Evolutionary conservation across 805 yeast species (phyloP), one percentile per base, ranked within the genome.

Genomic region (Cyberlindnera euphorbiae): DNA sequence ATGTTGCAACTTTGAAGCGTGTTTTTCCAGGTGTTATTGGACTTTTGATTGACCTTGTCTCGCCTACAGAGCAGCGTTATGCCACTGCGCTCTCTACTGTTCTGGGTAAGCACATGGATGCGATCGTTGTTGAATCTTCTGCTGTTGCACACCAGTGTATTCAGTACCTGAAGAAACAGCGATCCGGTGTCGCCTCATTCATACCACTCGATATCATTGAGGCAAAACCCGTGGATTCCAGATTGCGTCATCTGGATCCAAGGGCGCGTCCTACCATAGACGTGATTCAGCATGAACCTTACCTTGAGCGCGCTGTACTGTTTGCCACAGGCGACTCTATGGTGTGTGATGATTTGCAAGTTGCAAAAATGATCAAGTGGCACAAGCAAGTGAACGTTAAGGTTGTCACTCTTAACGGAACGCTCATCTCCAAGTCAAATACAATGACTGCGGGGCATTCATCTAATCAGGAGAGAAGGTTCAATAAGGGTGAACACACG

Each of bases 391-490:
- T 76, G 19, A 70, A 71, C 32, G 77, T 75, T 27, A 87, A 84
- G 56, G 62, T 83, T 32, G 95, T 89, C 3, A 75, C 96, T 1
- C 51, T 86, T 11, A 87, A 86, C 33, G 98, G 98, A 2, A 75
- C 90, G 0, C 66, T 88, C 21, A 83, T 93, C 31, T 87, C 86
- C 53, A 78, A 77, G 50, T 79, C 90, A 5, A 96, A 96, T 6
- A 67, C 88, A 25, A 86, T 93, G 95, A 82, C 97, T 8, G 97
- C 97, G 56, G 97, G 97, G 46, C 63, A 68, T 19, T 67, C 76
- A 6, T 66, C 67, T n/a, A 66, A 66, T 26, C 53, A 57, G 19
- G 59, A 67, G n/a, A 66, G 69, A 38, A 69, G 74, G 44, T 86
- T 95, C 95, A 87, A 79, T 55, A 86, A 82, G 51, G 71, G 74